Evolutionary conservation across 768 basidiomycete genomes (phyloP).

Genomic region (Naematelia encephala): DNA sequence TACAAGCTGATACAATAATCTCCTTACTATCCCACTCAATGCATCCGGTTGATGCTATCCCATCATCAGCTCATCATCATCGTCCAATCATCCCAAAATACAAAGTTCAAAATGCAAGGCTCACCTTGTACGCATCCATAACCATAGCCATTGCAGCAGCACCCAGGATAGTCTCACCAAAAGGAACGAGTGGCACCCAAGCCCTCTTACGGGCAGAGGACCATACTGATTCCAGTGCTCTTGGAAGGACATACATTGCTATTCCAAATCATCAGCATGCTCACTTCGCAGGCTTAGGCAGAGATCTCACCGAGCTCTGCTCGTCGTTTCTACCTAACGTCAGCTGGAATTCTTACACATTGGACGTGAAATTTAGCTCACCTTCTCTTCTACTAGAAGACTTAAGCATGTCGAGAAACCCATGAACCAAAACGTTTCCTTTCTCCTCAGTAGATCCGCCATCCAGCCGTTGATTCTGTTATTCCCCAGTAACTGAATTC

Average conservation of each 20-base stretch:
- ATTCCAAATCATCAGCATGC: conserved; percentile 8
- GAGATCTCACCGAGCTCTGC: conserved; percentile 90
- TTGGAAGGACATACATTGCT: conserved; percentile 61
- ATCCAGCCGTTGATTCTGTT: conserved; percentile 50
- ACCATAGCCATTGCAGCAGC: conserved; percentile 87
- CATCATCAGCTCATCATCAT: not conserved
- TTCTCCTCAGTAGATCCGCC: conserved; percentile 62
- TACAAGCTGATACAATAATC: conserved; percentile 45
- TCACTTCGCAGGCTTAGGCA: not conserved
- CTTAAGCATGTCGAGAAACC: conserved; percentile 73
- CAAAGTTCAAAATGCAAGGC: no score
- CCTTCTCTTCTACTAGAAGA: conserved; percentile 79
- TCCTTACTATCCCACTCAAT: conserved; percentile 41
- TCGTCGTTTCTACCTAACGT: conserved; percentile 58
- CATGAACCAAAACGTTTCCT: conserved; percentile 67
- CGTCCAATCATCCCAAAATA: not conserved
- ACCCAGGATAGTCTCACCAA: conserved; percentile 55
- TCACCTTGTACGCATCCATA: conserved; percentile 58
- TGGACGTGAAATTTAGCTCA: conserved; percentile 9
- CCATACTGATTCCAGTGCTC: conserved; percentile 89
- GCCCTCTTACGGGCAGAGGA: conserved; percentile 70
- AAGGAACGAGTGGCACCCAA: conserved; percentile 58
- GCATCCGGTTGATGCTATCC: conserved; percentile 44
- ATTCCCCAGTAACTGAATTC: conserved; percentile 31
- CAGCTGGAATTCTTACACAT: no score